Conservation (phyloP, 1,139 yeast species). For the Lodderomyces parapsilosis region DNA sequence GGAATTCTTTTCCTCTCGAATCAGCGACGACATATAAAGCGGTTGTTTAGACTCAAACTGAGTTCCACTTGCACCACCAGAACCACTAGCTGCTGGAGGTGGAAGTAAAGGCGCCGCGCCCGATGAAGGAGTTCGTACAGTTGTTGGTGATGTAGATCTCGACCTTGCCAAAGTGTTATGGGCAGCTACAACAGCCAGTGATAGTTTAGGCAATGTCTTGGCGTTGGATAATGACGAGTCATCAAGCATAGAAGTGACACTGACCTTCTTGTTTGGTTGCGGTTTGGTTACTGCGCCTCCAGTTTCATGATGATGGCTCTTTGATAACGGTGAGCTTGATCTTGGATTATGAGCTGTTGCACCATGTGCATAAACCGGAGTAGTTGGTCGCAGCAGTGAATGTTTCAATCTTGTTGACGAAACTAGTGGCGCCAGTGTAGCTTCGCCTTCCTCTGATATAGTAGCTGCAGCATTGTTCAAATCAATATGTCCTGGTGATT, state of each 20-base stretch:
- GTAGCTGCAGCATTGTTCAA: not conserved
- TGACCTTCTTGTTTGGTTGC: conserved; percentile 22
- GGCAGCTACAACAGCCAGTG: not conserved
- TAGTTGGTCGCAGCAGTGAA: conserved; percentile 8
- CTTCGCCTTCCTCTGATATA: not conserved
- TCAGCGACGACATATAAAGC: conserved; percentile 24
- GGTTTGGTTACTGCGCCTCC: conserved; percentile 5
- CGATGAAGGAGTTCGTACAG: not conserved
- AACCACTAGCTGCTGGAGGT: not conserved
- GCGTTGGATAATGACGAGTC: conserved; percentile 8
- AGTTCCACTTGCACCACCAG: not conserved
- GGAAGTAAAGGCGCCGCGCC: not conserved
- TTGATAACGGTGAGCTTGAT: conserved; percentile 18
- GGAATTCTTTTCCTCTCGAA: conserved; percentile 15
- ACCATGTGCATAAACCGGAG: conserved; percentile 2
- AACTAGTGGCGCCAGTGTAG: not conserved
- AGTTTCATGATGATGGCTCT: not conserved
- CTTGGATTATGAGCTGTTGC: conserved; percentile 2
- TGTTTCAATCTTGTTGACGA: conserved; percentile 1
- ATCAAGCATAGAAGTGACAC: conserved; percentile 33
- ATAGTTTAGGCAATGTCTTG: conserved; percentile 6
- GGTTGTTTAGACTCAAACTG: conserved; percentile 6
- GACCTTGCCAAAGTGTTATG: not conserved
- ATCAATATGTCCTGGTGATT: conserved; percentile 8
- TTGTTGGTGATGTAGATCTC: conserved; percentile 1